A percentile compares a stretch with the other conserved stretches of the same genome.
Conservation (phyloP, 768 basidiomycete species). For the Psilocybe subaeruginosa region DNA sequence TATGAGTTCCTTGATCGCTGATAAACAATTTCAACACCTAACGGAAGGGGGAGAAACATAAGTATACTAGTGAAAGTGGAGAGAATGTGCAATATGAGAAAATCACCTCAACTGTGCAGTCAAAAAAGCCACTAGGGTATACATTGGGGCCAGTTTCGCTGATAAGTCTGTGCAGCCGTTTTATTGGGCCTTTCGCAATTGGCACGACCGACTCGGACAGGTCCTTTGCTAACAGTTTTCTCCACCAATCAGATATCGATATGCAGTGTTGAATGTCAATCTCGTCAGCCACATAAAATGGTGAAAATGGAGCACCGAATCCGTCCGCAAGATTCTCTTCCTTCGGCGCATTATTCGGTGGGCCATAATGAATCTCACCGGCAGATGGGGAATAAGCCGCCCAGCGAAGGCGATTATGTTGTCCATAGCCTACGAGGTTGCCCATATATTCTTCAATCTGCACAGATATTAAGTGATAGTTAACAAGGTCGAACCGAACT, state of each 20-base stretch:
- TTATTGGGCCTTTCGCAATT: conserved; percentile 13
- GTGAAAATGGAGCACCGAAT: conserved; percentile 43
- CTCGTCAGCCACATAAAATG: conserved; percentile 45
- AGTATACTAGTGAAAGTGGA: background rate
- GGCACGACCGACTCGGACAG: background rate
- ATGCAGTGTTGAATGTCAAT: conserved; percentile 46
- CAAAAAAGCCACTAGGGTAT: conserved; percentile 54
- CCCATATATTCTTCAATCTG: conserved; percentile 39
- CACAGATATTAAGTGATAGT: background rate
- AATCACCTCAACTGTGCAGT: conserved; percentile 64
- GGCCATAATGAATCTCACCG: conserved; percentile 40
- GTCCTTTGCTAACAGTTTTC: conserved; percentile 28
- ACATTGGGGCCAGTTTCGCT: conserved; percentile 50
- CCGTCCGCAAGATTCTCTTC: conserved; percentile 35
- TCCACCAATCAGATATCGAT: conserved; percentile 55
- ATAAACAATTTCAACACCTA: conserved; percentile 54
- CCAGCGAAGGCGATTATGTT: conserved; percentile 53
- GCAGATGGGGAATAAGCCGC: conserved; percentile 49
- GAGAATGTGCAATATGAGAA: background rate
- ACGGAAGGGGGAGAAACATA: background rate
- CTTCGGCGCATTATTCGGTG: conserved; percentile 38
- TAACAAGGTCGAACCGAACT: background rate
- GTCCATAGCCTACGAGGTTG: conserved; percentile 42
- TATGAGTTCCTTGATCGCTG: conserved; percentile 33
- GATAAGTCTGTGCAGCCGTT: conserved; percentile 49